Conservation (phyloP, 2,329 filamentous ascomycete species). For the Cladobotryum mycophilum region DNA sequence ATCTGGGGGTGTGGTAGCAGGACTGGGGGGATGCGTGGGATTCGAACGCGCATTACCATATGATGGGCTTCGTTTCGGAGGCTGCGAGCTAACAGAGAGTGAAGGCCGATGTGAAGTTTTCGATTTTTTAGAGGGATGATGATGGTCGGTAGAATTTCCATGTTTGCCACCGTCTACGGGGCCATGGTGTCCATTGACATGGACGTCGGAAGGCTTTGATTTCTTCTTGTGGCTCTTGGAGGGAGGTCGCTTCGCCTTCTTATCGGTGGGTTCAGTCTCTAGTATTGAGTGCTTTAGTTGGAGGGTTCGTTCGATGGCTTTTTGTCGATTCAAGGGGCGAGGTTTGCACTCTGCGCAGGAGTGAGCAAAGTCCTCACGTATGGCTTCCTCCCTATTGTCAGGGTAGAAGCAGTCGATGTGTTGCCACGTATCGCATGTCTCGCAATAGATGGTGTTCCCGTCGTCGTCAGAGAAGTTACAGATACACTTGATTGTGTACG, state of each 20-base stretch:
- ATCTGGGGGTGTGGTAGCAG: conserved; percentile 68
- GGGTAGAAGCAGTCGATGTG: conserved; percentile 96
- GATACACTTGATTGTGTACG: conserved; percentile 96
- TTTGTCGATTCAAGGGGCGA: conserved; percentile 63
- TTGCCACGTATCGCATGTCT: conserved; percentile 94
- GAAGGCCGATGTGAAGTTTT: conserved; percentile 78
- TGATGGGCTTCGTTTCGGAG: conserved; percentile 58
- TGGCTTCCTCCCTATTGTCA: conserved; percentile 62
- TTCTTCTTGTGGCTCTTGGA: conserved; percentile 88
- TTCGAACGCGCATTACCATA: conserved; percentile 57
- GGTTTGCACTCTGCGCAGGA: conserved; percentile 86
- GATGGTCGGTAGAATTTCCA: conserved; percentile 34
- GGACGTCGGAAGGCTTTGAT: conserved; percentile 61
- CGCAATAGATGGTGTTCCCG: conserved; percentile 95
- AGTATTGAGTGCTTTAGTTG: conserved; percentile 43
- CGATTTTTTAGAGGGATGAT: conserved; percentile 65
- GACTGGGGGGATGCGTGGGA: conserved; percentile 60
- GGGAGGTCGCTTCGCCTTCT: conserved; percentile 66
- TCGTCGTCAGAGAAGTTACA: conserved; percentile 92
- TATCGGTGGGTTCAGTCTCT: conserved; percentile 49
- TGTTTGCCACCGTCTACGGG: conserved; percentile 51
- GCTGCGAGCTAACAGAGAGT: conserved; percentile 66
- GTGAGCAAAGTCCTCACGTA: conserved; percentile 69
- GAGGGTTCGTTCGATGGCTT: conserved; percentile 66
- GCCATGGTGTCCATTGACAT: conserved; percentile 58